phyloP scores from a whole-genome alignment of 2,329 filamentous ascomycete species.

The Colletotrichum neosansevieriae region DNA sequence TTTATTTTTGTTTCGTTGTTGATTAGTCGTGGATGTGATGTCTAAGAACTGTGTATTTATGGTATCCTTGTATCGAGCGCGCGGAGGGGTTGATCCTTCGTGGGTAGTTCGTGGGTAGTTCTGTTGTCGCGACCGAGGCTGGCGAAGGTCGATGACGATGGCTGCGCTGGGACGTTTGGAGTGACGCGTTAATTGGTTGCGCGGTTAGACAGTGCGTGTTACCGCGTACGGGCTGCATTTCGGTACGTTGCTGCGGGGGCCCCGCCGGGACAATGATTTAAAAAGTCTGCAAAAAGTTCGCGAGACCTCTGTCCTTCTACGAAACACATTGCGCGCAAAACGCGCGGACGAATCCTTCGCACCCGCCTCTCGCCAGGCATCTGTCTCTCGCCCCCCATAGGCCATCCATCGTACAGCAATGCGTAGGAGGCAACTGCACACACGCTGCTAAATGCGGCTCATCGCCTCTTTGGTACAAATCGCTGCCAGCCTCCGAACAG shows the following conservation, averaged over 20 bases:
- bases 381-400: too few species aligned
- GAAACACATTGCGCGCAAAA: not conserved
- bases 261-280: constrained; percentile 2
- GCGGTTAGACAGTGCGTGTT: constrained; percentile 13
- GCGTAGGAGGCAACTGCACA: too few species aligned
- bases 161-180: not conserved
- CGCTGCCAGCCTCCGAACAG: too few species aligned
- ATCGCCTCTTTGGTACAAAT: too few species aligned
- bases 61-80: not conserved
- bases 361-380: too few species aligned
- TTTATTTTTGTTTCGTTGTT: not conserved
- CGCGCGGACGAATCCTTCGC: not conserved
- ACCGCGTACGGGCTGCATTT: not conserved
- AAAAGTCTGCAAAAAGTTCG: not conserved
- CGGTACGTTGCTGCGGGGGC: not conserved
- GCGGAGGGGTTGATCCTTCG: not conserved
- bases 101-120: not conserved
- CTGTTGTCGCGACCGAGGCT: not conserved
- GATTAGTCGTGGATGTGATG: too few species aligned
- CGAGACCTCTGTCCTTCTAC: too few species aligned
- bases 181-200: constrained; percentile 37
- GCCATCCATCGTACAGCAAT: too few species aligned
- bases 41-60: not conserved
- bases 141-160: constrained; percentile 29
- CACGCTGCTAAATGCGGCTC: too few species aligned